A percentile compares a stretch with the other conserved stretches of the same genome.
Conservation (phyloP, 495 filamentous ascomycete genomes). For the Penicillium paradoxum region DNA sequence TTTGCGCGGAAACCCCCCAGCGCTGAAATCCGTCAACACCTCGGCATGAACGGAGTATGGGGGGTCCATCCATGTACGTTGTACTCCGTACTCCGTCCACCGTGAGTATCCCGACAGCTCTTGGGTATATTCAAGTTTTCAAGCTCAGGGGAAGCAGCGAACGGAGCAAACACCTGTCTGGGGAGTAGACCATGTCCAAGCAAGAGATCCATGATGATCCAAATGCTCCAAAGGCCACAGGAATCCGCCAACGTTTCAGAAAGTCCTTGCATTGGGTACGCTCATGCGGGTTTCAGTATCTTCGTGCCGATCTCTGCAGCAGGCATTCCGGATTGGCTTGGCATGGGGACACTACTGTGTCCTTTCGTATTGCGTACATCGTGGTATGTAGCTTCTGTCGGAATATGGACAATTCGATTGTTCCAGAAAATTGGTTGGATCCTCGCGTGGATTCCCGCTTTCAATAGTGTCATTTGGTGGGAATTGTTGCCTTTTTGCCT, state of each 20-base stretch:
- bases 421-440: conserved; percentile 8
- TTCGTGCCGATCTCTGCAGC: conserved; percentile 19
- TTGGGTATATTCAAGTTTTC: background rate
- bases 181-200: background rate
- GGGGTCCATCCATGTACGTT: too few species aligned
- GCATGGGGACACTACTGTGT: conserved; percentile 5
- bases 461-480: conserved; percentile 14
- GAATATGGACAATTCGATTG: conserved; percentile 9
- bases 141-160: background rate
- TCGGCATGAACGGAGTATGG: background rate
- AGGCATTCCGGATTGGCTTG: conserved; percentile 12
- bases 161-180: background rate
- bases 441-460: conserved; percentile 2
- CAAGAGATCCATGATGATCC: background rate
- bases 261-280: conserved; percentile 17
- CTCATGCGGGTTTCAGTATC: conserved; percentile 19
- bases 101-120: background rate
- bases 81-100: background rate
- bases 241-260: conserved; percentile 25
- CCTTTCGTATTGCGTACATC: background rate
- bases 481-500: background rate
- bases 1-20: background rate
- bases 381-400: conserved; percentile 6
- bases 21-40: conserved; percentile 1
- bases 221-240: conserved; percentile 1